Percentiles rank a stretch among this genome's conserved stretches.
phyloP scores from a whole-genome alignment of 2,329 filamentous ascomycete species.

The Cytospora schulzeri region DNA sequence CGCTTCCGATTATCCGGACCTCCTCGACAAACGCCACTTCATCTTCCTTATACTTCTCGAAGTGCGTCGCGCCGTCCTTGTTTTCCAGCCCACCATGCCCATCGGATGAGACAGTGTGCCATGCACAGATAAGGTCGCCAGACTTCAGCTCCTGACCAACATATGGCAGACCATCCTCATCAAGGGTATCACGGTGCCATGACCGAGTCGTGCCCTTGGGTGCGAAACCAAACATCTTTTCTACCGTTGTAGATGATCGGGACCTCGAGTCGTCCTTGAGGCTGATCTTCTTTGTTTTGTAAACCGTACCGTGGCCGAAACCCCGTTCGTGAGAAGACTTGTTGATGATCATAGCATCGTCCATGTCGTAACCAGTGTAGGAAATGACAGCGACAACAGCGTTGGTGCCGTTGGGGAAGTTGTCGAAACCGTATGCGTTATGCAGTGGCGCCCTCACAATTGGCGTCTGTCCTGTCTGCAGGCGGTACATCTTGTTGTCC shows the following conservation, averaged over 20 bases:
- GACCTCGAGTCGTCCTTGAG: constrained; percentile 77
- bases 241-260: constrained; percentile 68
- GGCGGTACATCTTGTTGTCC: constrained; percentile 94
- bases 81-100: constrained; percentile 79
- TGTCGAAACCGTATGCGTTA: constrained; percentile 95
- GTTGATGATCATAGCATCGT: constrained; percentile 99
- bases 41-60: constrained; percentile 91
- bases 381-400: constrained; percentile 96
- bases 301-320: constrained; percentile 93
- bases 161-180: constrained; percentile 83
- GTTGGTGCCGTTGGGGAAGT: constrained; percentile 96
- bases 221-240: constrained; percentile 88
- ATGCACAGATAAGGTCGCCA: constrained; percentile 85
- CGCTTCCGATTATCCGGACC: constrained; percentile 85
- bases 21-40: constrained; percentile 91
- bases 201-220: constrained; percentile 73
- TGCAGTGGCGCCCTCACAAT: constrained; percentile 90
- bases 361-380: constrained; percentile 99
- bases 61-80: constrained; percentile 81
- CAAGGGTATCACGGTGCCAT: constrained; percentile 71
- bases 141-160: constrained; percentile 77
- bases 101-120: constrained; percentile 83
- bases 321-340: constrained; percentile 95
- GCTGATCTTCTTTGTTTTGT: constrained; percentile 93
- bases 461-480: constrained; percentile 95